Percentiles rank a stretch among this genome's conserved stretches.
Conservation (phyloP, 1,139 yeast species). For the Candida sojae region DNA sequence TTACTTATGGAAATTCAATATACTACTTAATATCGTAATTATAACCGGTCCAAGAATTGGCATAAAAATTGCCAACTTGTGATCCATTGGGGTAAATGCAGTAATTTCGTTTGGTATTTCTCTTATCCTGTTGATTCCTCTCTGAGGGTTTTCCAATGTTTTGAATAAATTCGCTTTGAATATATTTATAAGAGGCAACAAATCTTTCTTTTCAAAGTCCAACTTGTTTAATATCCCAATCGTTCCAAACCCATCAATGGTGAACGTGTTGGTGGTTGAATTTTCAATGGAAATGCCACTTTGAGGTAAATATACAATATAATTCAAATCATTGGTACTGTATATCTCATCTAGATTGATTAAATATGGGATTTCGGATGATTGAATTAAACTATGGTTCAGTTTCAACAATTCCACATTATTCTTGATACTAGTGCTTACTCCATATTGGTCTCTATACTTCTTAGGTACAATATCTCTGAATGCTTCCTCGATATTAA, state of each 20-base stretch:
- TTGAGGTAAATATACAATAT: slow-evolving; percentile 41
- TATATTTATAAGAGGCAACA: slow-evolving; percentile 61
- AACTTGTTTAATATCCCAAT: slow-evolving; percentile 51
- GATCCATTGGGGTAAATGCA: slow-evolving; percentile 92
- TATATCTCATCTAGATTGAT: slow-evolving; percentile 4
- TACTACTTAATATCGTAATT: slow-evolving; percentile 1
- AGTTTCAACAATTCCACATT: slow-evolving; percentile 5
- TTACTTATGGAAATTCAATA: background rate
- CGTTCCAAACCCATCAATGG: slow-evolving; percentile 93
- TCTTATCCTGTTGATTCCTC: slow-evolving; percentile 40
- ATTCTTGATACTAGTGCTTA: slow-evolving; percentile 1
- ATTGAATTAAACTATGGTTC: background rate
- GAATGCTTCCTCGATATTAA: background rate
- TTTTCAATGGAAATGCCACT: slow-evolving; percentile 47
- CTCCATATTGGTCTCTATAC: background rate
- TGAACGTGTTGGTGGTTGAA: slow-evolving; percentile 63
- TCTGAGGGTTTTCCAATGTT: slow-evolving; percentile 66
- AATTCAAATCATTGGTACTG: slow-evolving; percentile 4
- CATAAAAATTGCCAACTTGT: slow-evolving; percentile 87
- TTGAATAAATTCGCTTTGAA: slow-evolving; percentile 77
- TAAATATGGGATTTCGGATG: slow-evolving; percentile 3
- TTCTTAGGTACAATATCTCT: background rate
- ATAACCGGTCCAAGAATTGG: slow-evolving; percentile 84
- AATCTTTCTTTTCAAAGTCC: slow-evolving; percentile 37
- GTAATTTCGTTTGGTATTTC: slow-evolving; percentile 57